Percentiles rank a stretch among this genome's conserved stretches.
Evolutionary conservation across 805 yeast species (phyloP).

Genomic region (Metschnikowia noctiluminum): DNA sequence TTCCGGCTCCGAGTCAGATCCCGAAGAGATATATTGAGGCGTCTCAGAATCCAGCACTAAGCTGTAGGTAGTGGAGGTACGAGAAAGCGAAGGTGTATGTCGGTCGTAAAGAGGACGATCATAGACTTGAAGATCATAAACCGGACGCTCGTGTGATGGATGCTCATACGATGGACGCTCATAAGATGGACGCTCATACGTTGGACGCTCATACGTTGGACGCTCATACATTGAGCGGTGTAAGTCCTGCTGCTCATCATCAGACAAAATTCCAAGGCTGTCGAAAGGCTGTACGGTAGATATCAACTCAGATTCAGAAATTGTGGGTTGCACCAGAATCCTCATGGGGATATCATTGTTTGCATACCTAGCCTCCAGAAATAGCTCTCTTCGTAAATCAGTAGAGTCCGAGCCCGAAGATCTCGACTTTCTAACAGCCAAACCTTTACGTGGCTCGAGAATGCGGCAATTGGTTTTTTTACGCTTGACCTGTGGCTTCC

Average conservation of each 20-base stretch:
- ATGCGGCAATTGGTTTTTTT: slow-evolving; percentile 1
- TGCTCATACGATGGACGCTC: too few relatives aligned
- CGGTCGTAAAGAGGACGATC: too few relatives aligned
- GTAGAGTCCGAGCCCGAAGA: slow-evolving; percentile 4
- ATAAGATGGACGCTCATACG: too few relatives aligned
- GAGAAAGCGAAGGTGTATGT: too few relatives aligned
- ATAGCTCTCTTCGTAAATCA: slow-evolving; percentile 12
- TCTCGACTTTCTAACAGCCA: slow-evolving; percentile 30
- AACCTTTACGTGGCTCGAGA: slow-evolving; percentile 30
- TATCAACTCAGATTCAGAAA: neutral
- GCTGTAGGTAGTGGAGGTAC: slow-evolving; percentile 2
- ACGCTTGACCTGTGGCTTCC: slow-evolving; percentile 9
- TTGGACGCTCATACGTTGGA: neutral
- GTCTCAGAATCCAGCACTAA: slow-evolving; percentile 9
- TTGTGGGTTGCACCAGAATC: neutral
- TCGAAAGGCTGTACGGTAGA: neutral
- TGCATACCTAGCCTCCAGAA: neutral
- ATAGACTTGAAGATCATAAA: too few relatives aligned
- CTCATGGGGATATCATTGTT: neutral
- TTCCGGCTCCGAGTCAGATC: slow-evolving; percentile 10
- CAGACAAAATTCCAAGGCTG: neutral
- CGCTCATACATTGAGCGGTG: neutral
- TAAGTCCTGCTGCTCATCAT: neutral
- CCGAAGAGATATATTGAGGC: slow-evolving; percentile 5
- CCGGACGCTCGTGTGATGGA: too few relatives aligned